Evolutionary conservation across 2,329 filamentous ascomycete genomes (phyloP), one percentile per base, ranked within the genome.

Genomic region (Aciculosporium take): DNA sequence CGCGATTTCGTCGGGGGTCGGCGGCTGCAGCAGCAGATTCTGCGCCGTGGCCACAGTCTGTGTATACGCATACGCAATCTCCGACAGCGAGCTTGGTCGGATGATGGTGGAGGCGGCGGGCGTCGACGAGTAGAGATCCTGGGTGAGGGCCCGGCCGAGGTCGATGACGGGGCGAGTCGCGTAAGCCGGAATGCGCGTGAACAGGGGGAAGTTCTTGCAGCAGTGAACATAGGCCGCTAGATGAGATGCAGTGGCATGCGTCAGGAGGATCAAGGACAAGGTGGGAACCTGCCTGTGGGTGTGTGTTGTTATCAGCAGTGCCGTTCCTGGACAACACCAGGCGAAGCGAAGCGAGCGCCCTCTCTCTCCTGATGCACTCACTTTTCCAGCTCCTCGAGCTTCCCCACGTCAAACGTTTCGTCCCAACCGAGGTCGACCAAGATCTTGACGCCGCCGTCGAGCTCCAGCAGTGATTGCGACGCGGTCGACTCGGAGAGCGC

Each of bases 391-490:
- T 91, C 84, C 53, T 79, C 79, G 40, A 98, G 75, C 67, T 85
- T 83, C 47, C 75, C 74, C 25, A 77, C 75, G 56, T 94, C 83
- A 58, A 98, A 96, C 2, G 75, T 74, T 58, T 94, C 86, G 58
- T 96, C 88, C 91, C 91, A 98, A 45, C 91, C 91, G 34, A 95
- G 81, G 57, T 95, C 89, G 29, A 98, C 77, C 41, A 98, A 73
- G 40, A 98, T 78, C 62, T 96, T 96, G 64, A 98, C 82, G 45
- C 89, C 91, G 49, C 89, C 89, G 66, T 98, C 91, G 42, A 98
- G 81, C 67, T 96, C 89, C 37, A 98, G 69, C 28, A 98, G 76
- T n/a, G 91, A 96, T 60, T 95, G 87, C 48, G 87, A 93, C 33
- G 89, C 88, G 44, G 79, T 71, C 36, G 86, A 91, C 50, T 83